Percentiles rank a stretch among this genome's conserved stretches.
phyloP scores from a whole-genome alignment of 768 basidiomycete species.

The Hemileccinum impolitum region DNA sequence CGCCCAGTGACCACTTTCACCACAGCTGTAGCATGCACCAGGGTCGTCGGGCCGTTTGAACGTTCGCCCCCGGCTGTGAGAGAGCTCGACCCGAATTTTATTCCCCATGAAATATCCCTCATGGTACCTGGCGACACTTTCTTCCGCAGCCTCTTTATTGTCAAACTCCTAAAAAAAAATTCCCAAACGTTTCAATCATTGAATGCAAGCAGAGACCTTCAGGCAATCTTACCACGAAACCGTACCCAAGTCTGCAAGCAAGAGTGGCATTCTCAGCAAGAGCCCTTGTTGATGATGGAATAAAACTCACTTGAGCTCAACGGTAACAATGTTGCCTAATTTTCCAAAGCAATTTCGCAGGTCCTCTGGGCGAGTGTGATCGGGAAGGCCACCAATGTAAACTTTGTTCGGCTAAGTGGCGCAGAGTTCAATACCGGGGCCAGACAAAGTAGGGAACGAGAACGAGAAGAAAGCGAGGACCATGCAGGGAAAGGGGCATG shows the following conservation, averaged over 20 bases:
- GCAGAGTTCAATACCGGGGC: constrained; percentile 63
- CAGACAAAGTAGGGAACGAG: constrained; percentile 48
- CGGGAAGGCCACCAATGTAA: constrained; percentile 87
- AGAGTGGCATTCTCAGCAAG: constrained; percentile 7
- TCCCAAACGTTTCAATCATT: background rate
- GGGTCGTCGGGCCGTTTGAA: constrained; percentile 83
- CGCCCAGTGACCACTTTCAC: constrained; percentile 85
- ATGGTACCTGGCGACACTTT: constrained; percentile 84
- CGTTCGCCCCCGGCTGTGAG: constrained; percentile 78
- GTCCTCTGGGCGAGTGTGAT: constrained; percentile 83
- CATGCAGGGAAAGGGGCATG: constrained; percentile 32
- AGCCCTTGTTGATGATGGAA: constrained; percentile 10
- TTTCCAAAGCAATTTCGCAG: constrained; percentile 84
- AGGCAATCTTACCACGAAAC: constrained; percentile 71
- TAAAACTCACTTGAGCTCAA: constrained; percentile 77
- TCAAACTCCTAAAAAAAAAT: constrained; percentile 68
- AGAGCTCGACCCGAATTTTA: constrained; percentile 84
- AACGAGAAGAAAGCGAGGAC: constrained; percentile 43
- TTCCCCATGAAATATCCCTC: constrained; percentile 92
- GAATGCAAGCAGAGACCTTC: background rate
- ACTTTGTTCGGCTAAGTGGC: constrained; percentile 88
- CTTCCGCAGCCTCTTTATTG: constrained; percentile 73
- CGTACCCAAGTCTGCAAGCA: constrained; percentile 69
- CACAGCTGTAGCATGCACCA: constrained; percentile 86
- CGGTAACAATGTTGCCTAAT: constrained; percentile 68